Conservation (phyloP, 2,329 filamentous ascomycete species). For the Sordariomycetes sp. region DNA sequence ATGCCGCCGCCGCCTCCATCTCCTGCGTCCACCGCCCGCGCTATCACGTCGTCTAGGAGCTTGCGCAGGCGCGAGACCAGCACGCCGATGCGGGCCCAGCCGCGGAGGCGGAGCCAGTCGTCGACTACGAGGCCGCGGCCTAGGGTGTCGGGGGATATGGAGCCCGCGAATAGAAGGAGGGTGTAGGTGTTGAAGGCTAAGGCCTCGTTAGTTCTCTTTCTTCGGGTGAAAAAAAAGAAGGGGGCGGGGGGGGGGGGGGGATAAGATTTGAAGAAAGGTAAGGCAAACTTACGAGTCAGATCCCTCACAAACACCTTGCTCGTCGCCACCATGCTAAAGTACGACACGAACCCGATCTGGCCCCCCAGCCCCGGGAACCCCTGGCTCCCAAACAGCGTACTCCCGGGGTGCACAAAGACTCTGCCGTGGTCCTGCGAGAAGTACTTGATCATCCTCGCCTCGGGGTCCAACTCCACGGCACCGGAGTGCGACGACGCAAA, state of each 20-base stretch:
- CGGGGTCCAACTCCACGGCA: constrained; percentile 83
- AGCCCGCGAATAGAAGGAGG: constrained; percentile 75
- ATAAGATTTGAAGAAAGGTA: not conserved
- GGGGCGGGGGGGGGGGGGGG: constrained; percentile 7
- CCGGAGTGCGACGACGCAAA: constrained; percentile 79
- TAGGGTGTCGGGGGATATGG: constrained; percentile 73
- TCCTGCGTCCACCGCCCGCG: constrained; percentile 67
- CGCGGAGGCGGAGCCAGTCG: constrained; percentile 73
- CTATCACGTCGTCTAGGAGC: constrained; percentile 78
- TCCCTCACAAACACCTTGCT: constrained; percentile 87
- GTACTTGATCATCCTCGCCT: constrained; percentile 85
- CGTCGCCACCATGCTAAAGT: constrained; percentile 86
- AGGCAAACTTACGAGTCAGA: constrained; percentile 57
- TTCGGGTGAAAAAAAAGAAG: not conserved
- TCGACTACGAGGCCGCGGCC: constrained; percentile 82
- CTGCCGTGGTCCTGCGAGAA: constrained; percentile 75
- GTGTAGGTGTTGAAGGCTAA: constrained; percentile 79
- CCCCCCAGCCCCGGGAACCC: constrained; percentile 60
- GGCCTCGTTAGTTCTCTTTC: not conserved
- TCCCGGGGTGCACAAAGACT: constrained; percentile 87
- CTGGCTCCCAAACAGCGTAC: constrained; percentile 73
- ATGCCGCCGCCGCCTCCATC: constrained; percentile 17
- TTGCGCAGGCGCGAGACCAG: constrained; percentile 69
- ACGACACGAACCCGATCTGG: constrained; percentile 52
- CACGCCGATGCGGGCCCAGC: constrained; percentile 92